A percentile compares a stretch with the other conserved stretches of the same genome.
Conservation (phyloP, 2,329 filamentous ascomycete genomes). For the Trichoderma polysporum region DNA sequence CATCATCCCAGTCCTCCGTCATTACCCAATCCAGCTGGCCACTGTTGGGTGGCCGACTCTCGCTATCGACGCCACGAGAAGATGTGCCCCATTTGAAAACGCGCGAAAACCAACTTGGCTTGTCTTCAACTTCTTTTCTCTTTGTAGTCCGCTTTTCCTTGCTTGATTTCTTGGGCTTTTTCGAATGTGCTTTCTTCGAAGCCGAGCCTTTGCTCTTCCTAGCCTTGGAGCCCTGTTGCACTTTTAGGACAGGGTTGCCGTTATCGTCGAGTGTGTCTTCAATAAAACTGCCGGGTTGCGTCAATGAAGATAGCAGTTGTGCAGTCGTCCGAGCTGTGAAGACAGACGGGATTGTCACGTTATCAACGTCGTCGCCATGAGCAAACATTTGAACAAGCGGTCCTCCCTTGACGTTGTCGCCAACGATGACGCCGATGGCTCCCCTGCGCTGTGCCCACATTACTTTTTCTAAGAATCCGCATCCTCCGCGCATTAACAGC, state of each 20-base stretch:
- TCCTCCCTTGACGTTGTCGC: slow-evolving; percentile 86
- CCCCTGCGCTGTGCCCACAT: slow-evolving; percentile 95
- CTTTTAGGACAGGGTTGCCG: slow-evolving; percentile 55
- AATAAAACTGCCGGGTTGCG: slow-evolving; percentile 67
- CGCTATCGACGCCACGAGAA: slow-evolving; percentile 43
- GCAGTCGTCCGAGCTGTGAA: slow-evolving; percentile 96
- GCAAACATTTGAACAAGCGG: slow-evolving; percentile 97
- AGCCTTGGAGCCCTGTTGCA: slow-evolving; percentile 48
- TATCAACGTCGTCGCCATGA: slow-evolving; percentile 84
- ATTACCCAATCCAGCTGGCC: slow-evolving; percentile 73
- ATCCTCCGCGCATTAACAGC: slow-evolving; percentile 85
- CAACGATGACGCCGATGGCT: slow-evolving; percentile 86
- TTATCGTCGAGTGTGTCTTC: slow-evolving; percentile 61
- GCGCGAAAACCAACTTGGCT: slow-evolving; percentile 44
- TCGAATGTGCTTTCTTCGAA: slow-evolving; percentile 28
- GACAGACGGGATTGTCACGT: slow-evolving; percentile 87
- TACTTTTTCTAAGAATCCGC: slow-evolving; percentile 94
- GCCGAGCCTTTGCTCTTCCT: slow-evolving; percentile 37
- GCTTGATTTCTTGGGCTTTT: slow-evolving; percentile 15
- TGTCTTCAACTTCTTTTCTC: slow-evolving; percentile 25
- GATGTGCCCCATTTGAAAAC: slow-evolving; percentile 40
- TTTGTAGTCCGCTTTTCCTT: slow-evolving; percentile 32
- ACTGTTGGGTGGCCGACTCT: slow-evolving; percentile 67
- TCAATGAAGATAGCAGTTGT: slow-evolving; percentile 83
- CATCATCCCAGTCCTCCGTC: slow-evolving; percentile 64